Percentiles rank a stretch among this genome's conserved stretches.
Conservation (phyloP, 2,329 filamentous ascomycete species). For the Ophiostoma sp. region DNA sequence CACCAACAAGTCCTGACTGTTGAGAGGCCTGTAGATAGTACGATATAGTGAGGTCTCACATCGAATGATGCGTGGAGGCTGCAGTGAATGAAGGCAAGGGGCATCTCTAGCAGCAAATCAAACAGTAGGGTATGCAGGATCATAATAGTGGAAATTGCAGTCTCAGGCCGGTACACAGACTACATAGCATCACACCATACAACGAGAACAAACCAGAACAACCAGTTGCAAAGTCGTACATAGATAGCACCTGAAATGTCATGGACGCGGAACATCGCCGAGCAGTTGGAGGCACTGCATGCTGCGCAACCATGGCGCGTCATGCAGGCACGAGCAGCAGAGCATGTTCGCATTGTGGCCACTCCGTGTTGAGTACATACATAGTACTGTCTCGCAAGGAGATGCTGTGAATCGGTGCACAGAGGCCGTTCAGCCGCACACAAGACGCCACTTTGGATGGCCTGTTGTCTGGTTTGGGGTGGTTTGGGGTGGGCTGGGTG, state of each 20-base stretch:
- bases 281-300: background rate
- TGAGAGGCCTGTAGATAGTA: background rate
- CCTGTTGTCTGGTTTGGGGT: background rate
- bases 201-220: background rate
- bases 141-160: background rate
- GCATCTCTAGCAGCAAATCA: background rate
- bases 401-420: constrained; percentile 6
- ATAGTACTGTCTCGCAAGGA: no score
- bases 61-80: background rate
- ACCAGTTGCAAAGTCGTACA: background rate
- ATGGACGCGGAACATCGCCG: background rate
- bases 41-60: background rate
- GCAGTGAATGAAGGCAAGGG: background rate
- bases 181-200: background rate
- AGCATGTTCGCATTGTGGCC: no score
- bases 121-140: no score
- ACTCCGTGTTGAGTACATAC: background rate
- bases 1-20: background rate
- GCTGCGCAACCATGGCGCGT: background rate
- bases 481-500: background rate
- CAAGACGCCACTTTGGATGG: background rate
- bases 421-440: constrained; percentile 4
- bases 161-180: constrained; percentile 6
- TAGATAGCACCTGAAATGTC: background rate
- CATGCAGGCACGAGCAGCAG: background rate